These are phyloP conservation scores for Pugionium dolabratum DNA, from an alignment of 345 rosid genomes.

Conservation along the genomic window DNA sequence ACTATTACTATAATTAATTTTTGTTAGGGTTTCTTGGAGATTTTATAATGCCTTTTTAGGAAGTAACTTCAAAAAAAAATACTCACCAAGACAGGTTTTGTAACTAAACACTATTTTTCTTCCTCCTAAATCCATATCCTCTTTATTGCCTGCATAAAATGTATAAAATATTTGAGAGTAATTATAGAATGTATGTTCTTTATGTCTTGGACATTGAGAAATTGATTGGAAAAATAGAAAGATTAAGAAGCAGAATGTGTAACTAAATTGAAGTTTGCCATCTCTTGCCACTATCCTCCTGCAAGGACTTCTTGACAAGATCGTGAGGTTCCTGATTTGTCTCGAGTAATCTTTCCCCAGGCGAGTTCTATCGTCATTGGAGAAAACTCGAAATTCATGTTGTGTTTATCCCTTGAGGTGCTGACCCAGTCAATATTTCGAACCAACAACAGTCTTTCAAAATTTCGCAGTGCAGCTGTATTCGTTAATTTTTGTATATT, in stretches of 20 bases:
- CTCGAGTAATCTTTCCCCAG: neutral
- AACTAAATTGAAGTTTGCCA: neutral
- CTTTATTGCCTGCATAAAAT: too few species aligned
- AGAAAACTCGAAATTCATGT: conserved; percentile 12
- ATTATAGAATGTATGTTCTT: too few species aligned
- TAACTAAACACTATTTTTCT: conserved; percentile 16
- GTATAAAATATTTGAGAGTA: too few species aligned
- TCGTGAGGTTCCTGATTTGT: neutral
- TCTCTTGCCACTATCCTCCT: conserved; percentile 7
- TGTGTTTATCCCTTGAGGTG: conserved; percentile 27
- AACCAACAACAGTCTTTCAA: too few species aligned
- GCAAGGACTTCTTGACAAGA: conserved; percentile 1
- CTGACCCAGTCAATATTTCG: too few species aligned
- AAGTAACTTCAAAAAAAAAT: conserved; percentile 30
- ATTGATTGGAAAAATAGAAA: neutral
- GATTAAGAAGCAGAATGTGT: neutral
- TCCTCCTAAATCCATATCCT: too few species aligned
- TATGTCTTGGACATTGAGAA: neutral
- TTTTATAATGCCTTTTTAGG: conserved; percentile 25
- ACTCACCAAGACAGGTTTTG: conserved; percentile 34
- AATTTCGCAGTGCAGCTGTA: too few species aligned
- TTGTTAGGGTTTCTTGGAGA: conserved; percentile 28
- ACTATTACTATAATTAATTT: conserved; percentile 10
- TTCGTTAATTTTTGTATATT: too few species aligned
- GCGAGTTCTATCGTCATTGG: conserved; percentile 7